Evolutionary conservation across 208 protist species (phyloP), one percentile per base, ranked within the genome.

Genomic region (Perkinsela sp.): DNA sequence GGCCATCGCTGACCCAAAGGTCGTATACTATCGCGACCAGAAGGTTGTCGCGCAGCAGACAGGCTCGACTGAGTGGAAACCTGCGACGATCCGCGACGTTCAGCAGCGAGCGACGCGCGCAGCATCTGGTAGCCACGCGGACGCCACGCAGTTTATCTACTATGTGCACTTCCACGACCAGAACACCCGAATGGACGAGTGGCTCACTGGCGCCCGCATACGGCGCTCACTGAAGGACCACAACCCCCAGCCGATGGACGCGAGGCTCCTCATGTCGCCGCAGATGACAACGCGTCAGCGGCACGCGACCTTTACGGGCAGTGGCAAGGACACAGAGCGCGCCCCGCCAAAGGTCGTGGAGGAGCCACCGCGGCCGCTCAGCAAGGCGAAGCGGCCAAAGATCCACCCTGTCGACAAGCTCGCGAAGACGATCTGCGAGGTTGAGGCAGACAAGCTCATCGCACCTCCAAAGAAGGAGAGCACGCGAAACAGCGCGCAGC

Each of bases 151-250:
- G 6, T 57, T 28, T 22, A 6, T 68, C 1, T 92, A 89, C 74
- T 92, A 92, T 70, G 78, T 90, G n/a, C 82, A 80, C 71, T 92
- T 87, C 70, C 73, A 85, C 0, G 84, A 92, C 67, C 85, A 89
- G 72, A 85, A 92, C 72, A 87, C 82, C 71, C 80, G 87, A 31
- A 79, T 90, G 75, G 87, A 92, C 67, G 75, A 80, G 32, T 92
- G 87, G 85, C 73, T 90, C n/a, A 76, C 76, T 0, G 83, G 77
- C n/a, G 76, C 72, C 31, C 77, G 83, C 32, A 84, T 71, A 76
- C 83, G 69, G 82, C 83, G 30, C 73, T 79, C 67, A 80, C 81
- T 57, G 78, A 78, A 32, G 77, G 82, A 30, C 68, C 67, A 79
- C 32, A 74, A 75, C 48, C 68, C 75, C 48, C 71, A 73, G 67